A percentile compares a stretch with the other conserved stretches of the same genome.
Evolutionary conservation across 228 moss, liverwort and hornwort species (phyloP).

Genomic region (Sphagnum fallax): DNA sequence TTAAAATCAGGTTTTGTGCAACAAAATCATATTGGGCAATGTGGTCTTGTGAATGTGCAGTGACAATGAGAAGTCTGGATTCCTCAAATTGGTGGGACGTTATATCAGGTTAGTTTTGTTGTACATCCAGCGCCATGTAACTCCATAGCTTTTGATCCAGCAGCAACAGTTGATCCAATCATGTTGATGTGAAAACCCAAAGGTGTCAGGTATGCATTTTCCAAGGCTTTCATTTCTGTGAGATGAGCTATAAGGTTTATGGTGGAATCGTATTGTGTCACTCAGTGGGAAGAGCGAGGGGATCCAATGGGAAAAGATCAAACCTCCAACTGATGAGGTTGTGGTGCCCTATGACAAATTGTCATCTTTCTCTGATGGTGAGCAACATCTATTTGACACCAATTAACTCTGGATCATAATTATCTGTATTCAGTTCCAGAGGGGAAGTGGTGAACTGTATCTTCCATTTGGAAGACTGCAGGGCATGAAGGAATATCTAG

Average conservation of each 20-base stretch:
- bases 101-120: conserved; percentile 36
- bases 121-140: not conserved
- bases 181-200: not conserved
- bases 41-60: conserved; percentile 20
- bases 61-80: conserved; percentile 82
- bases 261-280: not conserved
- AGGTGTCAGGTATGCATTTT: not conserved
- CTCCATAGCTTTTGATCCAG: not conserved
- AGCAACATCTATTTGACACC: not conserved
- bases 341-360: conserved; percentile 80
- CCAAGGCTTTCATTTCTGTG: not conserved
- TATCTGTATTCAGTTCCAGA: too few species aligned
- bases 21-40: not conserved
- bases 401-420: too few species aligned
- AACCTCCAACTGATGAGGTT: conserved; percentile 84
- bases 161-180: too few species aligned
- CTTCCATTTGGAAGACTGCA: too few species aligned
- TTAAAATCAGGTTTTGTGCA: not conserved
- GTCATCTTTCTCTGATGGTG: conserved; percentile 61
- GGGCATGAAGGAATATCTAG: too few species aligned
- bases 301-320: conserved; percentile 89
- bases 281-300: conserved; percentile 53
- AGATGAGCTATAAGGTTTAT: not conserved
- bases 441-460: too few species aligned
- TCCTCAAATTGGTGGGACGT: conserved; percentile 74